Percentiles rank a stretch among this genome's conserved stretches.
Evolutionary conservation across 2,329 filamentous ascomycete genomes (phyloP).

Genomic region (Pyricularia pennisetigena): DNA sequence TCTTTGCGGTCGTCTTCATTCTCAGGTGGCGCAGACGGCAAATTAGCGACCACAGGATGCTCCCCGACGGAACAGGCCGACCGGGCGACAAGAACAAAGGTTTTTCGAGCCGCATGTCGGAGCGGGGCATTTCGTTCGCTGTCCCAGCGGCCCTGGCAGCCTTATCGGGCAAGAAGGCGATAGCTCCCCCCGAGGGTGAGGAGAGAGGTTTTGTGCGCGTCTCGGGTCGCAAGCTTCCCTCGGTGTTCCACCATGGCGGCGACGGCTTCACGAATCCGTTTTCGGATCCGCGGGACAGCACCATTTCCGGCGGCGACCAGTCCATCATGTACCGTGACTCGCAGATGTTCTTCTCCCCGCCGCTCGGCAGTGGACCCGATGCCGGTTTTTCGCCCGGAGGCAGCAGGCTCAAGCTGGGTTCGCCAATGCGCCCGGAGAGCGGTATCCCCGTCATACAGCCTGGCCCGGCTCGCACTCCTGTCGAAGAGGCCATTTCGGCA

Average conservation of each 20-base stretch:
- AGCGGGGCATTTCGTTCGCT: constrained; percentile 33
- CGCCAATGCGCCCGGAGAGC: constrained; percentile 50
- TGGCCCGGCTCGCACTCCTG: constrained; percentile 55
- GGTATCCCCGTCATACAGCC: constrained; percentile 51
- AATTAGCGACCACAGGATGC: constrained; percentile 26
- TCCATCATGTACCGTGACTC: constrained; percentile 14
- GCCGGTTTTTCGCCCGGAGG: constrained; percentile 11
- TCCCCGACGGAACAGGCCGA: constrained; percentile 25
- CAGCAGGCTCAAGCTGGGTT: constrained; percentile 38
- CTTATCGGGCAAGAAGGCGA: constrained; percentile 25
- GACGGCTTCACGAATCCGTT: constrained; percentile 40
- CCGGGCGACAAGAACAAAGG: neutral
- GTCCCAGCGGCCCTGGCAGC: constrained; percentile 39
- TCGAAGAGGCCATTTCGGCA: constrained; percentile 45
- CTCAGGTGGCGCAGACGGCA: constrained; percentile 46
- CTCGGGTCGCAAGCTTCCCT: constrained; percentile 54
- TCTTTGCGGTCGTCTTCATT: constrained; percentile 42
- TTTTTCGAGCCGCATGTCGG: constrained; percentile 28
- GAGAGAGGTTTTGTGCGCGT: constrained; percentile 56
- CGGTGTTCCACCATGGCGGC: constrained; percentile 51
- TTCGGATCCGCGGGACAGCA: constrained; percentile 16
- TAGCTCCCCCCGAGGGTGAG: neutral
- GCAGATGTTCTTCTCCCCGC: constrained; percentile 14
- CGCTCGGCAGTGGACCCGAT: constrained; percentile 2
- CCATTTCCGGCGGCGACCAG: constrained; percentile 7